Evolutionary conservation across 495 filamentous ascomycete genomes (phyloP), one percentile per base, ranked within the genome.

Genomic region (Penicillium antarcticum): DNA sequence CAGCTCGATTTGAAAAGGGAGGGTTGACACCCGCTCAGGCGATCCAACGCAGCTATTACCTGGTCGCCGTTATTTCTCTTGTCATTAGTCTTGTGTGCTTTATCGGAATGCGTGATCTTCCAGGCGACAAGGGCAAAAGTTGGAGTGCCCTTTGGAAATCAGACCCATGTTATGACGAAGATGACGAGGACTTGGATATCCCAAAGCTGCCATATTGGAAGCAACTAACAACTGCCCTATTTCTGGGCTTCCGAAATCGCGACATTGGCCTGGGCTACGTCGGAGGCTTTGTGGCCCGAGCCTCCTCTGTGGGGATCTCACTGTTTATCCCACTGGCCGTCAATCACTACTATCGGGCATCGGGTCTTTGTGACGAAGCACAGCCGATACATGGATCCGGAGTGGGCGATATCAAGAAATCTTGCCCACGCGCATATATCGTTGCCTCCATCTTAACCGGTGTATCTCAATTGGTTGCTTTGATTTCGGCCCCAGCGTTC

Each of bases 251-350:
- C 55, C 82, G 73, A 17, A 86, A 92, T 62, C 73, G 79, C 19
- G 80, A 85, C 42, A 92, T 99, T 60, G 84, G 84, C 34, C 77
- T 97, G 0, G 90, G 88, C 14, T 99, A 97, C 58, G 70, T 97
- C 1, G 94, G 92, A 48, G 92, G 92, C 13, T 96, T 99, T 55
- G 92, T 97, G 1, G 94, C 95, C 4, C 84, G 94, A 43, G 89
- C 94, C 10, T 96, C 90, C n/a, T 95, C 91, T 0, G 92, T 99
- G 36, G 92, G 87, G 10, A 95, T 97, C 46, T 92, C 89, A 1
- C 76, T 96, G 8, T 99, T 97, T 72, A 85, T 99, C 42, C 95
- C 94, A 5, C 78, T 99, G 4, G 92, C 84, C 53, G 82, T 96
- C 51, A 97, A 99, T 60, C 78, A 85, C 34, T 96, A 90, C 66